Evolutionary conservation across 805 yeast species (phyloP).

Genomic region (Cyberlindnera maritima): DNA sequence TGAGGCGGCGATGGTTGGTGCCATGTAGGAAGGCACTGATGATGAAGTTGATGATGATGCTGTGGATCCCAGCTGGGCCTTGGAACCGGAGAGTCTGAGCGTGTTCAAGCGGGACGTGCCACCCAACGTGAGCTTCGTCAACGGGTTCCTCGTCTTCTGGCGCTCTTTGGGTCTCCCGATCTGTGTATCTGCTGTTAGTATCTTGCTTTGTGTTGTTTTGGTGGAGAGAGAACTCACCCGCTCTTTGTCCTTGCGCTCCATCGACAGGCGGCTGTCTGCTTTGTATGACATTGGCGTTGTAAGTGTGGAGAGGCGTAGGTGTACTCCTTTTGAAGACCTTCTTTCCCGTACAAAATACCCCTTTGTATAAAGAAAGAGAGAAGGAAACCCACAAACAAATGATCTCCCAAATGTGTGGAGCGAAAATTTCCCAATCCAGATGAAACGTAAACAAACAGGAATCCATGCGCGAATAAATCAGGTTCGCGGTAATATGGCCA

Average conservation of each 20-base stretch:
- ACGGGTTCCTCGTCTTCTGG: constrained; percentile 21
- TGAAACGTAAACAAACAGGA: constrained; percentile 10
- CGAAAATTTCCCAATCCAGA: constrained; percentile 7
- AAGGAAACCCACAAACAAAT: background rate
- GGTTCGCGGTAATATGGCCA: background rate
- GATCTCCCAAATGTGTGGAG: background rate
- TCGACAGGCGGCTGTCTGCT: constrained; percentile 10
- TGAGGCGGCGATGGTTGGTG: constrained; percentile 29
- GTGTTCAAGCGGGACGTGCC: constrained; percentile 15
- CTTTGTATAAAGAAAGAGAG: background rate
- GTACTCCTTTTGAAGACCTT: background rate
- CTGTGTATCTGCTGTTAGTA: constrained; percentile 5
- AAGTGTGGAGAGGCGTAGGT: background rate
- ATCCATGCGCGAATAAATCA: background rate
- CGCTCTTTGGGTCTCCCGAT: constrained; percentile 12
- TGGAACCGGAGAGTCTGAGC: constrained; percentile 15
- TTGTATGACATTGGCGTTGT: background rate
- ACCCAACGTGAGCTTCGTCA: constrained; percentile 27
- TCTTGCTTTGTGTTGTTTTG: background rate
- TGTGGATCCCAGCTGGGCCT: constrained; percentile 5
- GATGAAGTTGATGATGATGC: background rate
- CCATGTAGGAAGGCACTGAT: constrained; percentile 28
- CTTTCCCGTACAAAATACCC: background rate
- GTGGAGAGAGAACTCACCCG: constrained; percentile 8
- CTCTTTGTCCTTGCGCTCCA: constrained; percentile 9